These are phyloP conservation scores for Alternaria incomplexa DNA, from an alignment of 2,329 filamentous ascomycete genomes.

Conservation along the genomic window DNA sequence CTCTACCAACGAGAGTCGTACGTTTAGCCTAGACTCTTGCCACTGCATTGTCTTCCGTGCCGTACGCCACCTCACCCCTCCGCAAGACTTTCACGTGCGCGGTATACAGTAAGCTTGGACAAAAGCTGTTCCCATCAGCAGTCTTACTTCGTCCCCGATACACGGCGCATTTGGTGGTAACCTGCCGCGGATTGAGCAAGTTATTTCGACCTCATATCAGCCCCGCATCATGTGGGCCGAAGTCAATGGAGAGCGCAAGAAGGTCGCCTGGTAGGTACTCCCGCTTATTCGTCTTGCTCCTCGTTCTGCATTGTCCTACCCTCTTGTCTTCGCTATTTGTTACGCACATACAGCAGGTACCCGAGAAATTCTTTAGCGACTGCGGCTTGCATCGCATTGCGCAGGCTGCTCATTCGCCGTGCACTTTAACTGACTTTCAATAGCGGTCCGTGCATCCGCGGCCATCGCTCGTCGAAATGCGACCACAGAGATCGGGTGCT, in stretches of 20 bases:
- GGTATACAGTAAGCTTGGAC: slow-evolving; percentile 23
- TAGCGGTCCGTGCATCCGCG: slow-evolving; percentile 76
- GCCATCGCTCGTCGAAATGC: slow-evolving; percentile 78
- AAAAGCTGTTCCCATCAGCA: slow-evolving; percentile 21
- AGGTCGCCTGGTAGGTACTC: slow-evolving; percentile 73
- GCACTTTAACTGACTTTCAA: slow-evolving; percentile 18
- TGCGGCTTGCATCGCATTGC: not conserved
- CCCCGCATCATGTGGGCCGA: slow-evolving; percentile 61
- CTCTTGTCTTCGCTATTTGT: not conserved
- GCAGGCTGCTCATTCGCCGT: not conserved
- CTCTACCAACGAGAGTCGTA: slow-evolving; percentile 22
- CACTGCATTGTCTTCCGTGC: slow-evolving; percentile 16
- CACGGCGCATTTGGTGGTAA: slow-evolving; percentile 24
- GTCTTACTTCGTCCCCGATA: slow-evolving; percentile 24
- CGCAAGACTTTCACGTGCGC: slow-evolving; percentile 37
- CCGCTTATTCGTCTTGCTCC: not conserved
- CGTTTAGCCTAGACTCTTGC: slow-evolving; percentile 21
- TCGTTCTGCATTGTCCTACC: not conserved
- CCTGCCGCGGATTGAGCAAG: slow-evolving; percentile 36
- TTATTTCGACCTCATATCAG: slow-evolving; percentile 29
- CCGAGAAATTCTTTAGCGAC: not conserved
- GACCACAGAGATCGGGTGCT: slow-evolving; percentile 72
- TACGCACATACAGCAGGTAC: not conserved
- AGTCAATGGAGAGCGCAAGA: slow-evolving; percentile 74
- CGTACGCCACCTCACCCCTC: slow-evolving; percentile 34